phyloP scores from a whole-genome alignment of 2,329 filamentous ascomycete species.

The Phyllosticta paracitricarpa region DNA sequence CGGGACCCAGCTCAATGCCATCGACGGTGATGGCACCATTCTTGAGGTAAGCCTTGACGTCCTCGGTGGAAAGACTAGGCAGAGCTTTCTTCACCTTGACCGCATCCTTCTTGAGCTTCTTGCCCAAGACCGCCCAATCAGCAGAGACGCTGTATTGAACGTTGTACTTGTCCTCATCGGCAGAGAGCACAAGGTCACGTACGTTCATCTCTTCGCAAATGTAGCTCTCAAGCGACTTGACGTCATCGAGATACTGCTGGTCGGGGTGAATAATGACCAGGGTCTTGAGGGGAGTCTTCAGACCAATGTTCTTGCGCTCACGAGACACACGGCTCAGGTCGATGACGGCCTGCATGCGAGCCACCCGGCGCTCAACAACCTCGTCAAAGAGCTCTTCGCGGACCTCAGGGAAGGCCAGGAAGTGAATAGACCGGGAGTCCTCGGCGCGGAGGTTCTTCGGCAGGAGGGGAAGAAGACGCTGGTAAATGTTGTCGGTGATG shows the following conservation, averaged over 20 bases:
- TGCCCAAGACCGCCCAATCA: conserved; percentile 89
- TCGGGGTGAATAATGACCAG: conserved; percentile 83
- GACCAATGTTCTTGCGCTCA: conserved; percentile 71
- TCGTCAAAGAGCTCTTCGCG: conserved; percentile 79
- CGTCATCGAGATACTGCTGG: conserved; percentile 71
- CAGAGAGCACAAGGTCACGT: conserved; percentile 70
- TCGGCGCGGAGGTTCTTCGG: conserved; percentile 58
- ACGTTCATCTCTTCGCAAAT: conserved; percentile 89
- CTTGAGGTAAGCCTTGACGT: conserved; percentile 69
- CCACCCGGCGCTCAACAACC: conserved; percentile 74
- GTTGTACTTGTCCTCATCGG: conserved; percentile 81
- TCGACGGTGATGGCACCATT: conserved; percentile 71
- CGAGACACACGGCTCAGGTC: conserved; percentile 78
- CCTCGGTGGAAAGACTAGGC: conserved; percentile 63
- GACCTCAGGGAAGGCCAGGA: conserved; percentile 81
- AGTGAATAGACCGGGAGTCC: conserved; percentile 82
- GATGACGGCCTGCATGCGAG: conserved; percentile 91
- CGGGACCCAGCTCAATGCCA: conserved; percentile 71
- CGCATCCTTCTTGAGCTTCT: conserved; percentile 95
- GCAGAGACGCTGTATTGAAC: conserved; percentile 84
- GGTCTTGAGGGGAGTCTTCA: conserved; percentile 87
- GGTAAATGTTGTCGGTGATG: conserved; percentile 89
- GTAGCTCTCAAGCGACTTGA: conserved; percentile 77
- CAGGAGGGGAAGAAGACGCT: conserved; percentile 70
- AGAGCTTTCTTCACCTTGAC: conserved; percentile 85